Evolutionary conservation across 306 rosid genomes (phyloP).

Genomic region (Inga oerstediana): DNA sequence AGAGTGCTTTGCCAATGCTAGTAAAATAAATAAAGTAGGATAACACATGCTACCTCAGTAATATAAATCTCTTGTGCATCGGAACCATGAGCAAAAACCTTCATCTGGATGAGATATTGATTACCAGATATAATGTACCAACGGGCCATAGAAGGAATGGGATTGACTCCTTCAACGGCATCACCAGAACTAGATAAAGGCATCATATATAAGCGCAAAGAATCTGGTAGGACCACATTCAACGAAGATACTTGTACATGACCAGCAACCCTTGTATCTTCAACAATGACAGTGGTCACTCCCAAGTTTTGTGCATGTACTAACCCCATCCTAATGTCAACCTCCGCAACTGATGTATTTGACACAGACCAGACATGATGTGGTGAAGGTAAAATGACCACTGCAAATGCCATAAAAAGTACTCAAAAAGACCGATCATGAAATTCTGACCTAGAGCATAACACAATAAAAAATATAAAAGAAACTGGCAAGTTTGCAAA

Average conservation of each 20-base stretch:
- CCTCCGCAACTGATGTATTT: constrained; percentile 78
- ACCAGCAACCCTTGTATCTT: constrained; percentile 86
- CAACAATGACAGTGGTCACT: constrained; percentile 66
- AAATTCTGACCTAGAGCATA: neutral
- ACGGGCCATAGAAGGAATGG: constrained; percentile 49
- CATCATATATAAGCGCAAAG: constrained; percentile 53
- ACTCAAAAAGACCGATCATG: constrained; percentile 15
- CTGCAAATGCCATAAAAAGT: constrained; percentile 53
- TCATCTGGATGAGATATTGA: constrained; percentile 83
- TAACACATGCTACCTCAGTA: constrained; percentile 65
- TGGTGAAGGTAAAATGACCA: constrained; percentile 81
- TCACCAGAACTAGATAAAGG: constrained; percentile 64
- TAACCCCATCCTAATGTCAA: constrained; percentile 67
- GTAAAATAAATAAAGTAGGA: constrained; percentile 30
- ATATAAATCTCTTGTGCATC: constrained; percentile 78
- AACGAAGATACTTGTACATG: constrained; percentile 86
- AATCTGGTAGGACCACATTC: constrained; percentile 80
- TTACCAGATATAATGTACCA: constrained; percentile 81
- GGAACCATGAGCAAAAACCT: constrained; percentile 71
- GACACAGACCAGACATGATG: constrained; percentile 90
- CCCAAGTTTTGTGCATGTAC: constrained; percentile 73
- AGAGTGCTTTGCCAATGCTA: constrained; percentile 28
- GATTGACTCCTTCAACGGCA: constrained; percentile 56
- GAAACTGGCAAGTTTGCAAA: constrained; percentile 15
- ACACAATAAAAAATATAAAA: constrained; percentile 13